phyloP scores from a whole-genome alignment of 495 filamentous ascomycete genomes.

The Penicillium argentinense region DNA sequence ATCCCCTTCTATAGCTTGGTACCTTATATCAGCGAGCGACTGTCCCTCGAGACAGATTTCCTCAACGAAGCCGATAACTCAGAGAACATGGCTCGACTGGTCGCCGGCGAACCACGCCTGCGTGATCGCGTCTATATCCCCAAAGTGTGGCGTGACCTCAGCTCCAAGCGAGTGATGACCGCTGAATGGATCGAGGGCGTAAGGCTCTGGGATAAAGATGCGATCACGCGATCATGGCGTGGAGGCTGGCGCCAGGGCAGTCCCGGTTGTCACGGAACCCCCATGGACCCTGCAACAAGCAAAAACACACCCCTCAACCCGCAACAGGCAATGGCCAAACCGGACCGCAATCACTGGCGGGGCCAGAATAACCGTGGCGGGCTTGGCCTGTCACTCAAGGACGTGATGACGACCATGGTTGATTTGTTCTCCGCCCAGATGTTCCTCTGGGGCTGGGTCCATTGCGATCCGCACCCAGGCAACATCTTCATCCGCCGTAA shows the following conservation, averaged over 20 bases:
- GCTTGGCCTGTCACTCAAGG: constrained; percentile 74
- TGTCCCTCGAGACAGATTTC: constrained; percentile 93
- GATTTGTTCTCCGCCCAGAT: constrained; percentile 95
- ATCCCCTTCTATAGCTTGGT: constrained; percentile 85
- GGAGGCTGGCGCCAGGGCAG: constrained; percentile 74
- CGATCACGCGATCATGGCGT: constrained; percentile 70
- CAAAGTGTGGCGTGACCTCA: constrained; percentile 76
- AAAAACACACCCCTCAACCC: constrained; percentile 23
- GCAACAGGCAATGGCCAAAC: constrained; percentile 63
- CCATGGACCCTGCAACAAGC: constrained; percentile 52
- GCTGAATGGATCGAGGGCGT: constrained; percentile 98
- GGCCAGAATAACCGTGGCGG: constrained; percentile 70
- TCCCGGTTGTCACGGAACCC: constrained; percentile 71
- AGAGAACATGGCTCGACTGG: constrained; percentile 74
- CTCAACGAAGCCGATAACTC: constrained; percentile 86
- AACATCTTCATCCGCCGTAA: constrained; percentile 93
- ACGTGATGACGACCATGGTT: constrained; percentile 94
- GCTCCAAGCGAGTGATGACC: constrained; percentile 82
- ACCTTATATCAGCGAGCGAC: constrained; percentile 83
- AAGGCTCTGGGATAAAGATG: constrained; percentile 82
- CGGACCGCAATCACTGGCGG: constrained; percentile 75
- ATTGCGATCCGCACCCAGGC: constrained; percentile 95
- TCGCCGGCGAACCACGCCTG: constrained; percentile 74
- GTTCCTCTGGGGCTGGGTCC: constrained; percentile 91
- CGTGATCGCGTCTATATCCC: constrained; percentile 84